phyloP scores from a whole-genome alignment of 441 rosid species.

The Hura crepitans region DNA sequence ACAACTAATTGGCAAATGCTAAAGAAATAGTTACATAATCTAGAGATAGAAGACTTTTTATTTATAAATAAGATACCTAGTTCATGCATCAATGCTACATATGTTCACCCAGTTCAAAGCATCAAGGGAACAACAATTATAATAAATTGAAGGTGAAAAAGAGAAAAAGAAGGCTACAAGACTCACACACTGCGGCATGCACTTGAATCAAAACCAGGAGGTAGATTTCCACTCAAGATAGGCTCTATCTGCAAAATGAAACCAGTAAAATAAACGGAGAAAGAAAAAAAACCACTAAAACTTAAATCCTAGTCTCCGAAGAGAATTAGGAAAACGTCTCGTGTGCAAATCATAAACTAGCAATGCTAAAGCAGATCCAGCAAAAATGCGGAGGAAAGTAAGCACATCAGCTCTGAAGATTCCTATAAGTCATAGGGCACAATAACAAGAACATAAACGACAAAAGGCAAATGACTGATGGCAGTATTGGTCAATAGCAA shows the following conservation, averaged over 20 bases:
- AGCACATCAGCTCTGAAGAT: too few species aligned
- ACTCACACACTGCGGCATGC: conserved; percentile 99
- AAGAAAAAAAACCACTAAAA: conserved; percentile 19
- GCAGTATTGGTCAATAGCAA: background rate
- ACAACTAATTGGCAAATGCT: background rate
- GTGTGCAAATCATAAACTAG: background rate
- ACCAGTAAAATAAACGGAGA: conserved; percentile 21
- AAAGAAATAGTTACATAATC: background rate
- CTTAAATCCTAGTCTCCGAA: conserved; percentile 11
- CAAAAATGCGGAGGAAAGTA: too few species aligned
- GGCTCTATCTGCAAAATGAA: conserved; percentile 81
- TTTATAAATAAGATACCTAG: background rate
- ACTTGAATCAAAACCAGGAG: conserved; percentile 84
- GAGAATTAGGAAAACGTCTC: background rate
- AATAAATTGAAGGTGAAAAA: background rate
- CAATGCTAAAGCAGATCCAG: background rate
- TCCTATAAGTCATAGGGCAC: too few species aligned
- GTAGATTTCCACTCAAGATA: conserved; percentile 92
- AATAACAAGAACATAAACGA: too few species aligned
- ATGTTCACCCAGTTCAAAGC: background rate
- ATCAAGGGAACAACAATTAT: background rate
- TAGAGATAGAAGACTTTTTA: background rate
- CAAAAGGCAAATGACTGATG: background rate
- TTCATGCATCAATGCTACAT: background rate
- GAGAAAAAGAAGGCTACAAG: conserved; percentile 19